Percentiles rank a stretch among this genome's conserved stretches.
Evolutionary conservation across 78 protist genomes (phyloP).

Genomic region (Emiliania huxleyi): DNA sequence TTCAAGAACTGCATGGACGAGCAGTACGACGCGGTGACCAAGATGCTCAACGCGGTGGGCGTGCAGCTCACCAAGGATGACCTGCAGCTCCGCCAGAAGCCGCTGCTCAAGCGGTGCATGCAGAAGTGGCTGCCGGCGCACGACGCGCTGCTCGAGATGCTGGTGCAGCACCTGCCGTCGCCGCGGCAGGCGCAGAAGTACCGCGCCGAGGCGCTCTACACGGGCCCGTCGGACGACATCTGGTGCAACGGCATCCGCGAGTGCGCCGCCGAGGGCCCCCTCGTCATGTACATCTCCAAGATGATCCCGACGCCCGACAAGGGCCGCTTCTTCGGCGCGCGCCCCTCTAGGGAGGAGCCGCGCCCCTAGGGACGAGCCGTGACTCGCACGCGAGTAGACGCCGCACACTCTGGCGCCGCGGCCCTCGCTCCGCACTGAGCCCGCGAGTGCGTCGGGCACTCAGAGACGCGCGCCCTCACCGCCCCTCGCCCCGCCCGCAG

Average conservation of each 20-base stretch:
- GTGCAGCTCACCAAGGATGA: constrained; percentile 86
- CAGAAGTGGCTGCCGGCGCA: constrained; percentile 96
- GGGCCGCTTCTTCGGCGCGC: constrained; percentile 98
- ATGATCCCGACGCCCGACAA: constrained; percentile 98
- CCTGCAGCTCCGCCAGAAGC: constrained; percentile 76
- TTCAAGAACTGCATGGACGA: constrained; percentile 89
- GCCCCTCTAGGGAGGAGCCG: too few species aligned
- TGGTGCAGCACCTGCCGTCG: constrained; percentile 94
- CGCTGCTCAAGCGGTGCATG: constrained; percentile 93
- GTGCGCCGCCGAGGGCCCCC: constrained; percentile 84
- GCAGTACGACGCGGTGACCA: constrained; percentile 72
- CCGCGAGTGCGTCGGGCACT: too few species aligned
- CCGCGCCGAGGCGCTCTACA: constrained; percentile 91
- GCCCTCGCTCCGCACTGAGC: too few species aligned
- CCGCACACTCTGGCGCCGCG: too few species aligned
- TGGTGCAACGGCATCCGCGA: background rate
- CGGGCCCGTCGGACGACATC: constrained; percentile 91
- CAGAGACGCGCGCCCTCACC: too few species aligned
- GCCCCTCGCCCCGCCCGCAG: too few species aligned
- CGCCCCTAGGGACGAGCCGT: too few species aligned
- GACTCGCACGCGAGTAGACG: too few species aligned
- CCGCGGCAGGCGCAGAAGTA: constrained; percentile 96
- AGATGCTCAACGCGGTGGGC: constrained; percentile 76
- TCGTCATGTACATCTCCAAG: constrained; percentile 98
- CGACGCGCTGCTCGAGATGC: constrained; percentile 96